Percentiles rank a stretch among this genome's conserved stretches.
Conservation (phyloP, 495 filamentous ascomycete genomes). For the Annulohypoxylon bovei region DNA sequence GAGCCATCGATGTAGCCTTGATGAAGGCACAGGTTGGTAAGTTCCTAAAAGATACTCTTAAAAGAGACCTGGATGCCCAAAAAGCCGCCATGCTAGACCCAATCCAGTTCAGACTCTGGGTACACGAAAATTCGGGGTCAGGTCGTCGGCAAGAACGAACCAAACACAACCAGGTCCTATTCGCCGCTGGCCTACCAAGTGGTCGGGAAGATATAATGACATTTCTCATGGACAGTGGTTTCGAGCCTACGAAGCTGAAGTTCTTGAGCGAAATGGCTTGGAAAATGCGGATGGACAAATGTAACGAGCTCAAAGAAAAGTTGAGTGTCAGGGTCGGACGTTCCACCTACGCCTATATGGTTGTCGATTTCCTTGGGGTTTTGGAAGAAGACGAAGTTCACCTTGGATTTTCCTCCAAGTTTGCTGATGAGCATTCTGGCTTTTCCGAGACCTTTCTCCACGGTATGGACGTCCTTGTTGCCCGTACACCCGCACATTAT, state of each 20-base stretch:
- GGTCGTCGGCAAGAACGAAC: constrained; percentile 49
- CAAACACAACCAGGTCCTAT: constrained; percentile 48
- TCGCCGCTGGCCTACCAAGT: constrained; percentile 65
- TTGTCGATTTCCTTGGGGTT: constrained; percentile 78
- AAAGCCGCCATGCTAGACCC: constrained; percentile 64
- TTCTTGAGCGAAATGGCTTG: constrained; percentile 68
- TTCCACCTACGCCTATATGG: constrained; percentile 83
- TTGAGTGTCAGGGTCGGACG: constrained; percentile 76
- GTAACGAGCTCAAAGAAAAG: constrained; percentile 64
- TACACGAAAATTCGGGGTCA: constrained; percentile 53
- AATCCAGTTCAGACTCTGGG: constrained; percentile 65
- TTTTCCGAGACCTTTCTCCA: constrained; percentile 70
- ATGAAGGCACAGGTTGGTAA: constrained; percentile 67
- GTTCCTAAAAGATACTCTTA: constrained; percentile 68
- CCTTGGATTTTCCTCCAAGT: constrained; percentile 77
- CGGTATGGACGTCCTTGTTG: constrained; percentile 81
- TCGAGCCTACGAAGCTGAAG: constrained; percentile 66
- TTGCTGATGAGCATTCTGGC: constrained; percentile 61
- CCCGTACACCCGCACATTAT: constrained; percentile 82
- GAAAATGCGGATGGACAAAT: constrained; percentile 64
- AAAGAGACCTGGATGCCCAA: constrained; percentile 67
- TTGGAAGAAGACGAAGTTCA: constrained; percentile 81
- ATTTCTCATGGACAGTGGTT: constrained; percentile 71
- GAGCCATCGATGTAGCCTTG: constrained; percentile 59
- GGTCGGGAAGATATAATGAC: constrained; percentile 61